Evolutionary conservation across 2,329 filamentous ascomycete species (phyloP), one percentile per base, ranked within the genome.

Genomic region (Epichloe gansuensis): DNA sequence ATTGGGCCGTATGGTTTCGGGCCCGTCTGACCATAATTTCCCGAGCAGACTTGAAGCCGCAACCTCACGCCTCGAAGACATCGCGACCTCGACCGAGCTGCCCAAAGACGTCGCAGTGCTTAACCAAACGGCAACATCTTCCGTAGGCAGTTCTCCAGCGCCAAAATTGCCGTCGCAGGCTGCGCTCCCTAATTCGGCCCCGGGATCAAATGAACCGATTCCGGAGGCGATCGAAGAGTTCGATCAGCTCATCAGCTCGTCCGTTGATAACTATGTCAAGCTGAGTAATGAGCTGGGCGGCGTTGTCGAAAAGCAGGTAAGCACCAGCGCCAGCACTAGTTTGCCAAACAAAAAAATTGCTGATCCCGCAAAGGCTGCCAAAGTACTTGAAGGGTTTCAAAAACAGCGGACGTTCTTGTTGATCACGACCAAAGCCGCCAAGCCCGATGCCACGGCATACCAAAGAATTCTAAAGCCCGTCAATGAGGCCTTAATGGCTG

Each of bases 51-150:
- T 98, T 61, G 93, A 98, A 77, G 93, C 93, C 67, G 93, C 93
- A 40, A 98, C 93, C 50, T 93, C 89, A 57, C 84, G 93, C 54
- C 81, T 98, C 52, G 93, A 98, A 74, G 93, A 98, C 68, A 95
- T 98, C 64, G 91, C 93, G 45, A 82, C 87, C 58, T 85, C 88
- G 15, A 81, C 78, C 51, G 83, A 85, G 59, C 68, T 77, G 3
- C 75, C 76, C 51, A 76, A 71, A 63, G 74, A 72, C 56, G 71
- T 71, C 41, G 68, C 76, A 56, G 67, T 71, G 34, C 68, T 74
- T 38, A 68, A 70, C 47, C 67, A 69, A 53, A 59, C 69, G 50
- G 61, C 68, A 8, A 61, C 68, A 12, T 66, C 65, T 13, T 56
- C 61, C 4, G 57, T 61, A 8, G 60, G 59, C 27, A 59, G 60